phyloP scores from a whole-genome alignment of 345 rosid genomes.

The Cardiospermum halicacabum region DNA sequence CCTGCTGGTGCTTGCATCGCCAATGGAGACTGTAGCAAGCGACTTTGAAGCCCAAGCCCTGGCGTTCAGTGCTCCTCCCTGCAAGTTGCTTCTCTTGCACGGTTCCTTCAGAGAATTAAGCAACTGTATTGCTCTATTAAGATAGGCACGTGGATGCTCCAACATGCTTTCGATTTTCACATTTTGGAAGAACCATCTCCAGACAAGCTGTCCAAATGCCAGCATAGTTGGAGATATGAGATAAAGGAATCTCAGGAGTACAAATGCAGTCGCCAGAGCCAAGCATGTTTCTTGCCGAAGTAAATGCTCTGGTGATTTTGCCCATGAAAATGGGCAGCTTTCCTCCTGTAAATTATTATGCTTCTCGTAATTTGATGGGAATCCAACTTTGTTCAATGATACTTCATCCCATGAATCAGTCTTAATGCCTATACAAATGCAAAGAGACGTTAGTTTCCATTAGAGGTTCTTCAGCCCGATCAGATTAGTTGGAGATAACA shows the following conservation, averaged over 20 bases:
- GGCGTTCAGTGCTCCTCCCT: slow-evolving; percentile 89
- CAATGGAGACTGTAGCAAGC: slow-evolving; percentile 84
- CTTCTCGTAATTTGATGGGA: slow-evolving; percentile 43
- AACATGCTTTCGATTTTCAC: slow-evolving; percentile 47
- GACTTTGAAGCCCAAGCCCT: slow-evolving; percentile 94
- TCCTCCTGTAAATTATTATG: slow-evolving; percentile 48
- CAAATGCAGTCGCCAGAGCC: slow-evolving; percentile 68
- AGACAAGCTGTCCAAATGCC: slow-evolving; percentile 29
- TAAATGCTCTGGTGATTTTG: slow-evolving; percentile 89
- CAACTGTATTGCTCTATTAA: slow-evolving; percentile 48
- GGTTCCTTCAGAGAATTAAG: slow-evolving; percentile 61
- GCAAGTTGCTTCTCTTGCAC: slow-evolving; percentile 79
- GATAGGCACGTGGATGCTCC: slow-evolving; percentile 58
- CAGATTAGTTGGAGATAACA: background rate
- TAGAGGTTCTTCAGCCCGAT: background rate
- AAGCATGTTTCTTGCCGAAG: slow-evolving; percentile 78
- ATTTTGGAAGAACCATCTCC: slow-evolving; percentile 48
- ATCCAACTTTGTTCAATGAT: slow-evolving; percentile 32
- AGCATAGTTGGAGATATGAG: slow-evolving; percentile 48
- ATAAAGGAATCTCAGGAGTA: slow-evolving; percentile 56
- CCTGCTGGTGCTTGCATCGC: slow-evolving; percentile 75
- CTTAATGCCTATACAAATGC: slow-evolving; percentile 41
- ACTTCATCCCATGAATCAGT: slow-evolving; percentile 36
- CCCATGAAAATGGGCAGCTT: slow-evolving; percentile 94
- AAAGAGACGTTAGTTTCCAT: slow-evolving; percentile 4